Evolutionary conservation across 2,329 filamentous ascomycete species (phyloP).

Genomic region (Aureobasidium sp.): DNA sequence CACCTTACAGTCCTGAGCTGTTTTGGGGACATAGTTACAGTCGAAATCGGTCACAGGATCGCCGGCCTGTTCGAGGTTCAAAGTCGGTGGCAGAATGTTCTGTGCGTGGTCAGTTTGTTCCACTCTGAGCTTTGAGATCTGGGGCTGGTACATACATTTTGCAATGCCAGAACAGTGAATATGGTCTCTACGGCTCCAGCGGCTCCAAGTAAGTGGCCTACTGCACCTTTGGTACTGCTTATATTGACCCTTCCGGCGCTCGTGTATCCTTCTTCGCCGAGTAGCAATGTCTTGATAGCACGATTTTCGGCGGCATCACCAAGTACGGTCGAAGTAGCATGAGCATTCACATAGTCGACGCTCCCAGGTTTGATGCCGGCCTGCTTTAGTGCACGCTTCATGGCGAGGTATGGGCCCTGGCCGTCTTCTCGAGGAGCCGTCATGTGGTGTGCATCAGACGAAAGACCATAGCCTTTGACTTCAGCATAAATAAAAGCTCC

Average conservation of each 20-base stretch:
- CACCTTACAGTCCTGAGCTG: slow-evolving; percentile 63
- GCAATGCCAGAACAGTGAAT: slow-evolving; percentile 72
- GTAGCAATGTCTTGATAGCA: slow-evolving; percentile 71
- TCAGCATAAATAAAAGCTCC: slow-evolving; percentile 84
- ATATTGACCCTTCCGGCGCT: slow-evolving; percentile 64
- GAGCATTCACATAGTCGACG: slow-evolving; percentile 91
- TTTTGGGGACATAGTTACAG: slow-evolving; percentile 78
- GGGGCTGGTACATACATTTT: slow-evolving; percentile 51
- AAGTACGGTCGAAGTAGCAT: slow-evolving; percentile 80
- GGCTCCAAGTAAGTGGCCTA: slow-evolving; percentile 86
- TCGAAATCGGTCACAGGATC: slow-evolving; percentile 55
- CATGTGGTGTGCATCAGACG: slow-evolving; percentile 87
- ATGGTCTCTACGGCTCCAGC: slow-evolving; percentile 86
- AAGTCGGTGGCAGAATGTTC: slow-evolving; percentile 75
- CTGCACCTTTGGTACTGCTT: slow-evolving; percentile 88
- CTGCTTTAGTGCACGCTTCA: slow-evolving; percentile 73
- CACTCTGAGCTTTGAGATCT: slow-evolving; percentile 34
- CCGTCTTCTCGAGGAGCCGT: slow-evolving; percentile 83
- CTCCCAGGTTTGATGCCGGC: slow-evolving; percentile 60
- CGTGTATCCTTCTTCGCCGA: slow-evolving; percentile 61
- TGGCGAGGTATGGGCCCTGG: slow-evolving; percentile 71
- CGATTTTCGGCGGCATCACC: slow-evolving; percentile 83
- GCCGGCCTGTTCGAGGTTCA: slow-evolving; percentile 65
- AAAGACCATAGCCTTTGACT: slow-evolving; percentile 80
- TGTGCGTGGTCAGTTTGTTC: slow-evolving; percentile 31